Evolutionary conservation across 495 filamentous ascomycete species (phyloP).

Genomic region (Hypoxylon subgilvum): DNA sequence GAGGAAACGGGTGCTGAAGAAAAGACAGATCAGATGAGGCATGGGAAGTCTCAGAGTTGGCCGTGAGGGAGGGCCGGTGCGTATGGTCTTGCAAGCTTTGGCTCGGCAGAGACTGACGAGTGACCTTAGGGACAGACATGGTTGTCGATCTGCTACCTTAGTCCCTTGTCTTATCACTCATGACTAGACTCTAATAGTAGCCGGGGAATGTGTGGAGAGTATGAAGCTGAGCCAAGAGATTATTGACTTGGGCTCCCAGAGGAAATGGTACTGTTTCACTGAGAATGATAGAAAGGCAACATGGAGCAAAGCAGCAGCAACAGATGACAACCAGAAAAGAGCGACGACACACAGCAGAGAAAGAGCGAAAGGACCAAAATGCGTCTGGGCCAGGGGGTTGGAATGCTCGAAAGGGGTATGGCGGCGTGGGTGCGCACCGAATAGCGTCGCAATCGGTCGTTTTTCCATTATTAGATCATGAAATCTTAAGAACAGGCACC

Average conservation of each 20-base stretch:
- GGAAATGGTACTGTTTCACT: slow-evolving; percentile 35
- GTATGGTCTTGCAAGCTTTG: slow-evolving; percentile 27
- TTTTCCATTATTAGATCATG: slow-evolving; percentile 33
- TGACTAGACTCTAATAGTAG: slow-evolving; percentile 31
- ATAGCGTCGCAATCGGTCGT: slow-evolving; percentile 38
- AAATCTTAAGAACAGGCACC: slow-evolving; percentile 1
- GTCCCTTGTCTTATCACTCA: slow-evolving; percentile 38
- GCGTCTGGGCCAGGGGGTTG: slow-evolving; percentile 17
- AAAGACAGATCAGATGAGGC: slow-evolving; percentile 39
- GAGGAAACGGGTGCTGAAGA: slow-evolving; percentile 34
- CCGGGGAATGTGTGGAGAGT: slow-evolving; percentile 32
- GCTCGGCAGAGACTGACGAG: no score
- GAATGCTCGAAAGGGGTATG: slow-evolving; percentile 33
- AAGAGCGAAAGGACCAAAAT: slow-evolving; percentile 29
- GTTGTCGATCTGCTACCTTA: slow-evolving; percentile 32
- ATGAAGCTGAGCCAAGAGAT: slow-evolving; percentile 31
- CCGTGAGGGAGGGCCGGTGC: slow-evolving; percentile 35
- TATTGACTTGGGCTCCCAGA: slow-evolving; percentile 28
- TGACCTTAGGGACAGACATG: slow-evolving; percentile 33
- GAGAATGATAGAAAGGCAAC: slow-evolving; percentile 25
- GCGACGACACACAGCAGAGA: slow-evolving; percentile 15
- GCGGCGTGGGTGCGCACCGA: slow-evolving; percentile 24
- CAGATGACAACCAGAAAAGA: slow-evolving; percentile 18
- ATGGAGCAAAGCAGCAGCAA: slow-evolving; percentile 16
- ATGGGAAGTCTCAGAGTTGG: slow-evolving; percentile 42